Base-by-base conservation (phyloP, 257 asterid species). In the Salvia rosmarinus region DNA sequence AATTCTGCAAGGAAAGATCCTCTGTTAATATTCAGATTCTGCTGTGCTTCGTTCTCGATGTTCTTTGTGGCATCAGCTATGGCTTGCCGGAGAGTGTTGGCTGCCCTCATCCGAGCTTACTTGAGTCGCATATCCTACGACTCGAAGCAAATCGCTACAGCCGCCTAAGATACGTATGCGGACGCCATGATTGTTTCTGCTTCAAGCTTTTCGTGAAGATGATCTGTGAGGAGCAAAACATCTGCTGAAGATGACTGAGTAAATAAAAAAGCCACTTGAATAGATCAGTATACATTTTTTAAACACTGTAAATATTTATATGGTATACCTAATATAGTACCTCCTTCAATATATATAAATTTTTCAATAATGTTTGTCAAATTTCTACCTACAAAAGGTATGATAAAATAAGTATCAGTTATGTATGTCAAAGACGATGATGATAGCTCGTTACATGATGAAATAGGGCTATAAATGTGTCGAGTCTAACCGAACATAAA, bases 1-100 rank as follows among this genome's bases (percentile, higher is more conserved):
- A 66, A 74, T 69, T 88, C 97, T 70, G 91, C 87, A 10, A 86
- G 81, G 85, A 88, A 77, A 82, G 81, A 86, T 67, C 96, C 85
- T 28, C 34, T 83, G 9, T 56, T 94, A 71, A 72, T 94, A 75
- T 76, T 89, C 72, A 84, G 88, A 71, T 79, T 84, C 82, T 85
- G 74, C 76, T 89, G 86, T 86, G 72, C 90, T 64, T 85, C 92
- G 19, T 77, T 86, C 47, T 75, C 79, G 21, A 62, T 91, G 80
- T 62, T 86, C 75, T 72, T 88, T 52, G 65, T 65, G 39, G 90
- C 95, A 46, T 80, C 91, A 4, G 90, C 90, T 39, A 73, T 84
- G 85, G 97, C 97, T 68, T 80, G 80, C 42, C 88, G 80, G 71
- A 84, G 84, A 44, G 67, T 82, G 60, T 40, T 88, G 76, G 87